A percentile compares a stretch with the other conserved stretches of the same genome.
These are phyloP conservation scores for Hansenula sp. DNA, from an alignment of 1,139 yeast species.

Conservation along the genomic window DNA sequence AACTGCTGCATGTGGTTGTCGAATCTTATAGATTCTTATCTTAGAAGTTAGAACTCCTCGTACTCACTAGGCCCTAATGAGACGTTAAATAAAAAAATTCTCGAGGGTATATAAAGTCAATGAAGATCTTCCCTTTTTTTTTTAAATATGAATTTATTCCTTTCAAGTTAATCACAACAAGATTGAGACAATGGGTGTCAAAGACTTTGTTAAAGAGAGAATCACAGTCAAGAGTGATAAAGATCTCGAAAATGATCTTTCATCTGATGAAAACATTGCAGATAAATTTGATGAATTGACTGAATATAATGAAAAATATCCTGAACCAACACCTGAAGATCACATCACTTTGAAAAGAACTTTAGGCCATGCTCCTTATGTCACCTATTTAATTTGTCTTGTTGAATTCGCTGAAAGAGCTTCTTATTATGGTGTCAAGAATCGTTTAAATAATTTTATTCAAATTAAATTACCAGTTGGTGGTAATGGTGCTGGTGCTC, in stretches of 20 bases:
- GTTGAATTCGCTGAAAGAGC: conserved; percentile 79
- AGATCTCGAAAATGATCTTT: not conserved
- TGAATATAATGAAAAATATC: not conserved
- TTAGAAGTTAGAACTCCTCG: too few species aligned
- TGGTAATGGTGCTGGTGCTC: conserved; percentile 38
- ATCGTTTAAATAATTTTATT: conserved; percentile 76
- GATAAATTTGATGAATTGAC: not conserved
- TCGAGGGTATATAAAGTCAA: too few species aligned
- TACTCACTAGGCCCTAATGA: too few species aligned
- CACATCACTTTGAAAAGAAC: not conserved
- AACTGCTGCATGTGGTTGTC: too few species aligned
- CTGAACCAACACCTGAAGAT: conserved; percentile 2
- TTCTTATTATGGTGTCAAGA: conserved; percentile 70
- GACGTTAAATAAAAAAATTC: too few species aligned
- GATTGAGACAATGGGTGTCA: too few species aligned
- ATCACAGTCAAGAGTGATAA: not conserved
- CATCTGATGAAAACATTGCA: not conserved
- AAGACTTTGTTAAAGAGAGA: not conserved
- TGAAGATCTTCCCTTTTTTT: too few species aligned
- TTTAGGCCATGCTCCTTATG: conserved; percentile 33
- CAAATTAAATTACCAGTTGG: conserved; percentile 49
- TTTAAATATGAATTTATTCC: too few species aligned
- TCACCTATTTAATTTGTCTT: conserved; percentile 67
- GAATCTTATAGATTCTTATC: too few species aligned
- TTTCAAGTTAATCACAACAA: too few species aligned